These are phyloP conservation scores for Elsinoe batatas DNA, from an alignment of 2,329 filamentous ascomycete genomes.

Conservation along the genomic window DNA sequence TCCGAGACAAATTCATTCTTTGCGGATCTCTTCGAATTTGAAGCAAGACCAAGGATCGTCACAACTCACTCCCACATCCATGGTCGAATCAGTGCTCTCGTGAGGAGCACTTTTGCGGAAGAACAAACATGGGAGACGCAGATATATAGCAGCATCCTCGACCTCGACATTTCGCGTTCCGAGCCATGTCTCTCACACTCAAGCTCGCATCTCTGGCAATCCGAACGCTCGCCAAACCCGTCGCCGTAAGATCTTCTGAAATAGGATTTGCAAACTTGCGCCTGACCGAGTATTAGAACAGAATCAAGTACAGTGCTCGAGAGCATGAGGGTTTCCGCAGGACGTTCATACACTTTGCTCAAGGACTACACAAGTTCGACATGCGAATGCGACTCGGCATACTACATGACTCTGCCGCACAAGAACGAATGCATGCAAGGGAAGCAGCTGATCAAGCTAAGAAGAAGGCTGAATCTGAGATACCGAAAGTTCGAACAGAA, in stretches of 20 bases:
- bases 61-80: too few species aligned
- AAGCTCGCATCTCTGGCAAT: constrained; percentile 57
- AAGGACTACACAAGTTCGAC: constrained; percentile 54
- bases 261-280: constrained; percentile 13
- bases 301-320: constrained; percentile 57
- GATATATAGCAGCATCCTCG: not conserved
- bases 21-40: not conserved
- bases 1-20: too few species aligned
- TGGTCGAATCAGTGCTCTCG: not conserved
- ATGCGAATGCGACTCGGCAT: constrained; percentile 59
- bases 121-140: not conserved
- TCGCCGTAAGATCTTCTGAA: constrained; percentile 41
- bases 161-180: not conserved
- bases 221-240: constrained; percentile 57
- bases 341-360: constrained; percentile 52
- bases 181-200: constrained; percentile 52
- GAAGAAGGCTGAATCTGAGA: constrained; percentile 37
- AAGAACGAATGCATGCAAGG: constrained; percentile 42
- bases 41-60: not conserved
- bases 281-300: constrained; percentile 39
- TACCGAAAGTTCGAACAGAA: constrained; percentile 53
- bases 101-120: not conserved
- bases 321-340: constrained; percentile 58
- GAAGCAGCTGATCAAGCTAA: constrained; percentile 47
- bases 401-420: constrained; percentile 50